Evolutionary conservation across 495 filamentous ascomycete species (phyloP), one percentile per base, ranked within the genome.

Genomic region (Xylaria bambusicola): DNA sequence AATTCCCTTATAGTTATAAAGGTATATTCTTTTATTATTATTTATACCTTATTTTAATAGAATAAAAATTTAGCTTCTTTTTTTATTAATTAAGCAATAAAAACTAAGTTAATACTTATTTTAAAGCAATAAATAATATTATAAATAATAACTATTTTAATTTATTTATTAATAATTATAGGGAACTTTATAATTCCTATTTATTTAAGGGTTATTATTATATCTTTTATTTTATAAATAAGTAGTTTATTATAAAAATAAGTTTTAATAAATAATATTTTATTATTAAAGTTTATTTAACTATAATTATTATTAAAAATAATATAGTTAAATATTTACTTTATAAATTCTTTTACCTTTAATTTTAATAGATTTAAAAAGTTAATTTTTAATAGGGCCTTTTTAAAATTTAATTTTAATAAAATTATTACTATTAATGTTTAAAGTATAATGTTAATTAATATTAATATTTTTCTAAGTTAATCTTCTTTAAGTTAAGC

Each of bases 181-280:
- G 41, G 21, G 27, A 47, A 47, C 4, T 15, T 27, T 15, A 4
- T 6, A n/a, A 12, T 47, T 3, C 13, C 27, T 47, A 26, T 47
- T 27, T 27, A 47, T 27, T 47, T n/a, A 12, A 47, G 17, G 5
- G 7, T 29, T 5, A 47, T 27, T 15, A 47, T 47, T 26, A 27
- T 27, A 6, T 24, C 27, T 6, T 26, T 29, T 6, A 47, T 47
- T 0, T 17, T 47, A 47, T 47, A 47, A 29, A 47, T n/a, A 26
- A 27, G 4, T n/a, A 24, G 5, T 31, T 17, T 48, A 8, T 38
- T 8, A 38, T 38, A 38, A 9, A 15, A 3, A 10, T 38, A 8
- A 38, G 29, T 12, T 31, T 48, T 48, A 17, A 29, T 48, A 48
- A 48, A 48, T 6, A 48, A 48, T 13, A 29, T n/a, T 48, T 17